These are phyloP conservation scores for Ascosphaera apis DNA, from an alignment of 2,329 filamentous ascomycete species.

Conservation along the genomic window DNA sequence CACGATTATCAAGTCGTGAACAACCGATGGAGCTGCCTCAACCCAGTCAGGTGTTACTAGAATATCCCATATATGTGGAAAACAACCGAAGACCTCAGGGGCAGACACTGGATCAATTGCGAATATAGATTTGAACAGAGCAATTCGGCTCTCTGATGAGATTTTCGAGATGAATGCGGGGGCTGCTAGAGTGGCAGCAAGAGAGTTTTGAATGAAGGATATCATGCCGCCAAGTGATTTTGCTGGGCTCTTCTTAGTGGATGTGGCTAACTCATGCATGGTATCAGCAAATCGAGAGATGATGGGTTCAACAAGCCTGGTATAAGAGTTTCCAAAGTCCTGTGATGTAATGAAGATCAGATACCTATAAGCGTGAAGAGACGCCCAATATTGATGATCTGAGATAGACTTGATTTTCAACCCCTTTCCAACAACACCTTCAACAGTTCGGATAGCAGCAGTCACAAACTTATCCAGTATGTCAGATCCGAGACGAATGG, in stretches of 20 bases:
- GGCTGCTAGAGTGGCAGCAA: slow-evolving; percentile 12
- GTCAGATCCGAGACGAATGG: slow-evolving; percentile 7
- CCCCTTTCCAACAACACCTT: slow-evolving; percentile 11
- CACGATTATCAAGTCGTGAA: slow-evolving; percentile 13
- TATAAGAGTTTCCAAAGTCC: background rate
- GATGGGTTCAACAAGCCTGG: background rate
- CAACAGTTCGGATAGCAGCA: slow-evolving; percentile 11
- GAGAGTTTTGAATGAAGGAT: slow-evolving; percentile 10
- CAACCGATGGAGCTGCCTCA: slow-evolving; percentile 13
- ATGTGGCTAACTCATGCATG: background rate
- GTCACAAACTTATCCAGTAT: slow-evolving; percentile 7
- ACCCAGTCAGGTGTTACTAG: slow-evolving; percentile 19
- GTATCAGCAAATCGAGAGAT: background rate
- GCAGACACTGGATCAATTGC: slow-evolving; percentile 1
- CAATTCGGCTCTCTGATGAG: slow-evolving; percentile 11
- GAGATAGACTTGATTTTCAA: slow-evolving; percentile 4
- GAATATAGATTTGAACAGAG: slow-evolving; percentile 14
- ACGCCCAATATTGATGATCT: slow-evolving; percentile 12
- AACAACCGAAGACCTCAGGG: background rate
- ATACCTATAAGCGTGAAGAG: slow-evolving; percentile 17
- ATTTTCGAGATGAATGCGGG: slow-evolving; percentile 12
- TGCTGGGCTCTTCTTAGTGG: background rate
- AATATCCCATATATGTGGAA: slow-evolving; percentile 12
- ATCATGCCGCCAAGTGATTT: background rate
- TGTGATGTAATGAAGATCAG: slow-evolving; percentile 7